Conservation (phyloP, 2,329 filamentous ascomycete genomes). For the Aspergillus sp. region DNA sequence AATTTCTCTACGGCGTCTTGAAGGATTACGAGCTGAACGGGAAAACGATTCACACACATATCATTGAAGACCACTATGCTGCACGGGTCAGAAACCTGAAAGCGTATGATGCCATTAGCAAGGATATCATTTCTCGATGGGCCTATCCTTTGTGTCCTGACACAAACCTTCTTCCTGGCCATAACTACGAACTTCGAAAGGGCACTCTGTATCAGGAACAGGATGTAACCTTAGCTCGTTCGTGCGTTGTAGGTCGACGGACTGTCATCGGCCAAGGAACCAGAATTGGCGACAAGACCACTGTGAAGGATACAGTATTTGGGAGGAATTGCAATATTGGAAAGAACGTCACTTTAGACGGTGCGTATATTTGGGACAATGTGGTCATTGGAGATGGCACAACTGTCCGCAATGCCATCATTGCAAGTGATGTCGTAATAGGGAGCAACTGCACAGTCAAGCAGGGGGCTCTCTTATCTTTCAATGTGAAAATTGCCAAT, state of each 20-base stretch:
- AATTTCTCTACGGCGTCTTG: slow-evolving; percentile 87
- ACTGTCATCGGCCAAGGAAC: slow-evolving; percentile 77
- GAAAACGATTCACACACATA: slow-evolving; percentile 91
- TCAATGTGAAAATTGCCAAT: slow-evolving; percentile 70
- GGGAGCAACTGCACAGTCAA: slow-evolving; percentile 70
- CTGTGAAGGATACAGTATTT: slow-evolving; percentile 73
- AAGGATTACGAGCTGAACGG: slow-evolving; percentile 97
- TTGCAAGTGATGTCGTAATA: slow-evolving; percentile 71
- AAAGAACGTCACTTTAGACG: slow-evolving; percentile 73
- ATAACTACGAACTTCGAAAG: slow-evolving; percentile 70
- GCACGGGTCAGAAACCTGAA: slow-evolving; percentile 82
- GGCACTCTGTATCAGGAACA: slow-evolving; percentile 76
- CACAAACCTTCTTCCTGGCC: slow-evolving; percentile 75
- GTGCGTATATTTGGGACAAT: slow-evolving; percentile 87
- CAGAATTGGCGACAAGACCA: slow-evolving; percentile 69
- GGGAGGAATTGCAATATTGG: slow-evolving; percentile 86
- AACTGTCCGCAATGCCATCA: slow-evolving; percentile 68
- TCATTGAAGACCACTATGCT: slow-evolving; percentile 79
- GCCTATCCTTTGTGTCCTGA: slow-evolving; percentile 87
- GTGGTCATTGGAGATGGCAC: slow-evolving; percentile 73
- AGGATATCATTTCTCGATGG: slow-evolving; percentile 83
- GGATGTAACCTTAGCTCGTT: slow-evolving; percentile 70
- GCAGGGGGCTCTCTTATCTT: slow-evolving; percentile 75
- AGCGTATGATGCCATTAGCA: slow-evolving; percentile 85
- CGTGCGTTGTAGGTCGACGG: slow-evolving; percentile 66